Conservation (phyloP, 306 rosid species). For the Dalbergia cochinchinensis region DNA sequence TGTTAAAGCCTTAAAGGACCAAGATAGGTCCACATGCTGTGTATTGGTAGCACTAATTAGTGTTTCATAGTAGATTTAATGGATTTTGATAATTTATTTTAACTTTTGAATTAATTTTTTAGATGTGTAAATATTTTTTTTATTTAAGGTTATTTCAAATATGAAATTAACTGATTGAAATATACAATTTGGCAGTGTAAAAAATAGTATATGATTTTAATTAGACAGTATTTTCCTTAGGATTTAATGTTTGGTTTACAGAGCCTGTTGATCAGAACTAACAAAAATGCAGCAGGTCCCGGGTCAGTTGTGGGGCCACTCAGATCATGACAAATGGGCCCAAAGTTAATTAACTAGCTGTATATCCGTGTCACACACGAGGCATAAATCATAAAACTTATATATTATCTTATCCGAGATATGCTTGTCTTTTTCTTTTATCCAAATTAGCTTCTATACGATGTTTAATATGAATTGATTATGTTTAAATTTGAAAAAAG, state of each 20-base stretch:
- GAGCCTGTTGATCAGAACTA: too few relatives aligned
- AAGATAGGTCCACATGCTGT: constrained; percentile 39
- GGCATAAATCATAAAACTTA: too few relatives aligned
- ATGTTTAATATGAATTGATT: too few relatives aligned
- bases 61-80: neutral
- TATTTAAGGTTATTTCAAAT: too few relatives aligned
- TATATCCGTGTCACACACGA: too few relatives aligned
- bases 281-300: neutral
- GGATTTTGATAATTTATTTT: neutral
- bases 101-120: neutral
- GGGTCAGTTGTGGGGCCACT: neutral
- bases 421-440: too few relatives aligned
- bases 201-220: neutral
- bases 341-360: too few relatives aligned
- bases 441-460: too few relatives aligned
- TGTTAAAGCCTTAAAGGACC: neutral
- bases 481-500: too few relatives aligned
- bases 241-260: neutral
- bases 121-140: too few relatives aligned
- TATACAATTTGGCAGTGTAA: neutral
- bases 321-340: neutral
- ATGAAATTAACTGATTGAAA: too few relatives aligned
- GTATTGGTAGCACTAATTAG: neutral
- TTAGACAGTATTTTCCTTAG: neutral
- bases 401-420: too few relatives aligned